Conservation (phyloP, 2,329 filamentous ascomycete genomes). For the Colletotrichum cuscutae region DNA sequence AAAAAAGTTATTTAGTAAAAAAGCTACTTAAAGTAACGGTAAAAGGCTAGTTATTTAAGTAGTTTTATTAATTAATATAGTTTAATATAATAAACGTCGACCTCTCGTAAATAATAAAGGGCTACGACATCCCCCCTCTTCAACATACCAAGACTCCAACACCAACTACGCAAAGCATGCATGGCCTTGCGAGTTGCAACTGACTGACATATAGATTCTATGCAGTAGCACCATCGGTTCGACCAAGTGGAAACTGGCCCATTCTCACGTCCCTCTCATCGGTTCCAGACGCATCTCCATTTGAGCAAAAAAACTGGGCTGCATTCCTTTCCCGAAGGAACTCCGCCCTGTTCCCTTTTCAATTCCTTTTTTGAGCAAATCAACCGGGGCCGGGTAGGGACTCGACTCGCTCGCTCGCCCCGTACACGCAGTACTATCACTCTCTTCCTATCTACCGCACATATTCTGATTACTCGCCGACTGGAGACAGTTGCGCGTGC, state of each 20-base stretch:
- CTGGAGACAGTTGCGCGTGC: neutral
- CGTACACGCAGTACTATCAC: neutral
- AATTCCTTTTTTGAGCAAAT: constrained; percentile 3
- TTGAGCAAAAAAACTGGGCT: constrained; percentile 11
- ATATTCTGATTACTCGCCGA: neutral
- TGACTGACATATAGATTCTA: constrained; percentile 6
- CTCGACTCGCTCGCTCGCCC: constrained; percentile 14
- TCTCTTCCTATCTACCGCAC: constrained; percentile 1
- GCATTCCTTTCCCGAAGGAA: constrained; percentile 28
- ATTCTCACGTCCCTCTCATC: neutral
- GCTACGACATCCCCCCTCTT: too few species aligned
- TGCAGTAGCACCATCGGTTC: constrained; percentile 9
- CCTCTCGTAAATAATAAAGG: too few species aligned
- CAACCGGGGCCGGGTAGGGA: constrained; percentile 1
- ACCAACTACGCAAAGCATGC: neutral
- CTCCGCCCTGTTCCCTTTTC: constrained; percentile 20
- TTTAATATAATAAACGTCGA: too few species aligned
- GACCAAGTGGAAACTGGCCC: neutral
- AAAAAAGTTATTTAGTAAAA: too few species aligned
- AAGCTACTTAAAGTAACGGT: too few species aligned
- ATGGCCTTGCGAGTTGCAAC: constrained; percentile 3
- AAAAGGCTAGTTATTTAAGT: too few species aligned
- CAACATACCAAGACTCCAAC: too few species aligned
- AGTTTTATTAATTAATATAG: too few species aligned
- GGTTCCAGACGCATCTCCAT: neutral